Evolutionary conservation across 257 asterid genomes (phyloP), one percentile per base, ranked within the genome.

Genomic region (Nicotiana benthamiana): DNA sequence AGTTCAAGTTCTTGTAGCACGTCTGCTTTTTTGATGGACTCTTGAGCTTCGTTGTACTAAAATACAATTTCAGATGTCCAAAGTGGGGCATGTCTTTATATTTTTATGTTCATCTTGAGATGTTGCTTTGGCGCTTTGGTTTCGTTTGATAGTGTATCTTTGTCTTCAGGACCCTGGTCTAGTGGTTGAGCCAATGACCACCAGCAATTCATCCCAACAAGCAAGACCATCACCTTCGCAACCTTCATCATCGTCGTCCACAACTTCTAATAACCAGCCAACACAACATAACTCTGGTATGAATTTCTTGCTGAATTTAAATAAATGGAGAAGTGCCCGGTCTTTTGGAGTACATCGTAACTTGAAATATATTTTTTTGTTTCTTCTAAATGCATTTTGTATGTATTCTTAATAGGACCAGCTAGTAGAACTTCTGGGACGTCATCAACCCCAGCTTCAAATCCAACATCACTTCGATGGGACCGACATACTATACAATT

Each of bases 171-270:
- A 95, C 72, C 87, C 93, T 22, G 95, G 88, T 81, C 88, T 95
- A 34, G 87, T 89, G 80, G 99, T 95, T 76, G 99, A 92, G 87
- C 93, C 98, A 84, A 91, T 93, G 87, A 68, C 87, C 75, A 85
- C 86, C 30, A 62, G 80, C 84, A 85, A 86, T 84, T 80, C 96
- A 22, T 89, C 98, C 82, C 95, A 90, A 89, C 65, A 88, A 32
- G 87, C 92, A 79, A 88, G 87, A 85, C 82, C 96, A 51, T 75
- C 97, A 2, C 80, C 89, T 17, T 81, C 86, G 0, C 91, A 89
- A 72, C 81, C 89, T 22, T 87, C 89, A 40, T 85, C 92, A 12
- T 68, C 77, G 2, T 46, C 61, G 22, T 72, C 78, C 78, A 24
- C 78, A 87, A 77, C 92, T 78, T 81, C 93, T 61, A 87, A 59